Conservation (phyloP, 208 protist species). For the Vickermania ingenoplastis region DNA sequence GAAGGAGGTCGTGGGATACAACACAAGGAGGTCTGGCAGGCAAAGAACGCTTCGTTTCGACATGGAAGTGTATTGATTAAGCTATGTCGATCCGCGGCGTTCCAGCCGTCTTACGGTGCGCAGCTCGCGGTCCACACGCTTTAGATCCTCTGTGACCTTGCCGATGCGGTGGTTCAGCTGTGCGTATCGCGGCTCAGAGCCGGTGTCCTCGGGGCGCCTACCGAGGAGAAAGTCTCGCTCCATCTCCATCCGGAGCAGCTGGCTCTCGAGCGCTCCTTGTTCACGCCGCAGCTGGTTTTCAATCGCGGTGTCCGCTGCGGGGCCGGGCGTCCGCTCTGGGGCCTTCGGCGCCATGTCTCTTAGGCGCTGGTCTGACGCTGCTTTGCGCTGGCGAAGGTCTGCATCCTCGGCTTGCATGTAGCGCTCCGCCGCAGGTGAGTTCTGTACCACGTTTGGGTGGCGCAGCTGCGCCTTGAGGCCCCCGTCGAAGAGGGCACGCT, state of each 20-base stretch:
- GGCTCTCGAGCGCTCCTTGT: constrained; percentile 18
- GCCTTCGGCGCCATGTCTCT: neutral
- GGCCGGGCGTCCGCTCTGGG: neutral
- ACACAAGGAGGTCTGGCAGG: too few species aligned
- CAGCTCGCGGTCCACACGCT: constrained; percentile 31
- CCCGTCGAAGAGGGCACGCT: neutral
- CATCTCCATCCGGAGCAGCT: constrained; percentile 39
- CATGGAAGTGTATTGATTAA: too few species aligned
- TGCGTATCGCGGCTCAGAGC: constrained; percentile 29
- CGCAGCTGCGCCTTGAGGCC: neutral
- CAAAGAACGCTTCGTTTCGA: too few species aligned
- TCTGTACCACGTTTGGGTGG: neutral
- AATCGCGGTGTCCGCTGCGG: constrained; percentile 11
- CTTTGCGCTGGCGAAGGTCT: constrained; percentile 1
- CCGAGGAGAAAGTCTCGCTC: constrained; percentile 17
- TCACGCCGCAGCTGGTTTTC: constrained; percentile 29
- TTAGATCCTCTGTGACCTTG: constrained; percentile 29
- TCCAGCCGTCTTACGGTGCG: constrained; percentile 18
- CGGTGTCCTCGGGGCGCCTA: constrained; percentile 18
- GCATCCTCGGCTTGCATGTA: neutral
- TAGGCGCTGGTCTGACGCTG: neutral
- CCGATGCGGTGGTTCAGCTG: constrained; percentile 36
- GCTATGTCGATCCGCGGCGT: too few species aligned
- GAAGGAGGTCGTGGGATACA: too few species aligned
- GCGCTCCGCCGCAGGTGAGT: neutral